Conservation (phyloP, 139 green algal species). For the Tetraselmis striata region DNA sequence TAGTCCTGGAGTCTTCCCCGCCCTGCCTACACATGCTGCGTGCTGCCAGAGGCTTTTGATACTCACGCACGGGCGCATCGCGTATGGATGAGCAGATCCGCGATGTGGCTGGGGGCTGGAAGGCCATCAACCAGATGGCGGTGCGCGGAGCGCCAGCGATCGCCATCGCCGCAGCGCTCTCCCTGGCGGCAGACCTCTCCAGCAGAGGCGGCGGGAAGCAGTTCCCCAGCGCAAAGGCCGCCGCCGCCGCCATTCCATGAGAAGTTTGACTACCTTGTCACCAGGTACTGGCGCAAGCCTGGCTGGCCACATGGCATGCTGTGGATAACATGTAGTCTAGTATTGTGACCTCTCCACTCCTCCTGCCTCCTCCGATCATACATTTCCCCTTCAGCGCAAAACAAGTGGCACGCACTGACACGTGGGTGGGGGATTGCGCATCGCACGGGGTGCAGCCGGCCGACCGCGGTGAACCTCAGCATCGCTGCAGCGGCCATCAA, state of each 20-base stretch:
- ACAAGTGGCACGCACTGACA: too few relatives aligned
- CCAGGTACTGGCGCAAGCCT: conserved; percentile 41
- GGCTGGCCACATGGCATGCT: too few relatives aligned
- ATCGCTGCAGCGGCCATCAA: conserved; percentile 67
- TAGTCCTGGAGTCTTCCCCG: too few relatives aligned
- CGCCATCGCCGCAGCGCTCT: conserved; percentile 75
- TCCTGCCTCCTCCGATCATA: too few relatives aligned
- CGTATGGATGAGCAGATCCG: too few relatives aligned
- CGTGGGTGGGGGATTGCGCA: too few relatives aligned
- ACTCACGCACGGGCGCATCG: too few relatives aligned
- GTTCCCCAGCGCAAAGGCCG: conserved; percentile 31
- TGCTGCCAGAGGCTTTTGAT: too few relatives aligned
- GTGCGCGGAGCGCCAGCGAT: conserved; percentile 92
- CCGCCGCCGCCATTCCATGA: conserved; percentile 30
- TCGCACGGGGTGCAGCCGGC: conserved; percentile 75
- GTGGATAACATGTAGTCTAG: too few relatives aligned
- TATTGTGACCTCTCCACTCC: too few relatives aligned
- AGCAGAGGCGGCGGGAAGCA: conserved; percentile 26
- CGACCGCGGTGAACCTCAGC: conserved; percentile 91
- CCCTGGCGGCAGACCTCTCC: conserved; percentile 59
- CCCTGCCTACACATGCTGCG: too few relatives aligned
- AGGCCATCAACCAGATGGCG: conserved; percentile 83
- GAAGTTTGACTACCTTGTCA: conserved; percentile 71
- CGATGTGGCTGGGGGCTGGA: conserved; percentile 43
- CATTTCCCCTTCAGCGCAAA: too few relatives aligned